These are phyloP conservation scores for Dictyostelium capitatum DNA, from an alignment of 78 protist genomes.

Conservation along the genomic window DNA sequence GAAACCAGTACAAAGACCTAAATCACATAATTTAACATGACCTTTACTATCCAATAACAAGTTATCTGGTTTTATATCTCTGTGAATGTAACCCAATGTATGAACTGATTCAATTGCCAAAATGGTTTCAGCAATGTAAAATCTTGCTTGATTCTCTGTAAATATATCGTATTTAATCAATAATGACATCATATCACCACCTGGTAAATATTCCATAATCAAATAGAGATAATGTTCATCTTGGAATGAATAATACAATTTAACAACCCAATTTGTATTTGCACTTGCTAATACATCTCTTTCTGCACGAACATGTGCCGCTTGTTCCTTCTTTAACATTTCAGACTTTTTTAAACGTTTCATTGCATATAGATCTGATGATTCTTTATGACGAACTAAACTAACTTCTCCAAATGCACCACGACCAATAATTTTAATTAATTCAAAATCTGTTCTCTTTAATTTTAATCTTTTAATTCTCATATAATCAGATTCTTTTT, in stretches of 20 bases:
- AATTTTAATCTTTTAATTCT: constrained; percentile 65
- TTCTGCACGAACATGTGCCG: constrained; percentile 89
- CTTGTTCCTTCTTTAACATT: constrained; percentile 88
- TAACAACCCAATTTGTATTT: constrained; percentile 78
- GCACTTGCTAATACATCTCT: constrained; percentile 88
- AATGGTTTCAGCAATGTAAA: constrained; percentile 92
- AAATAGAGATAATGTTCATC: constrained; percentile 86
- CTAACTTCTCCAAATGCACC: constrained; percentile 90
- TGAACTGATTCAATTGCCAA: constrained; percentile 92
- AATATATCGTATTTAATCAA: constrained; percentile 87
- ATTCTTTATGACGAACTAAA: constrained; percentile 56
- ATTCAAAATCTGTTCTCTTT: constrained; percentile 73
- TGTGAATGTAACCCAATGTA: constrained; percentile 86
- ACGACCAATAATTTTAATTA: constrained; percentile 74
- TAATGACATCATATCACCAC: constrained; percentile 93
- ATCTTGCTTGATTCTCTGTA: constrained; percentile 85
- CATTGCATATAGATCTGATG: constrained; percentile 86
- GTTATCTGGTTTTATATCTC: constrained; percentile 87
- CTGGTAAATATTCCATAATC: constrained; percentile 89
- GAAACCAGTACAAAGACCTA: constrained; percentile 83
- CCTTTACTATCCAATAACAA: constrained; percentile 73
- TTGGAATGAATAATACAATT: constrained; percentile 75
- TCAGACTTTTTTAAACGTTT: constrained; percentile 82
- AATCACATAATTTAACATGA: constrained; percentile 76
- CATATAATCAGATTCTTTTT: constrained; percentile 79